Percentiles rank a stretch among this genome's conserved stretches.
phyloP scores from a whole-genome alignment of 2,329 filamentous ascomycete species.

The Xylaria sp. region DNA sequence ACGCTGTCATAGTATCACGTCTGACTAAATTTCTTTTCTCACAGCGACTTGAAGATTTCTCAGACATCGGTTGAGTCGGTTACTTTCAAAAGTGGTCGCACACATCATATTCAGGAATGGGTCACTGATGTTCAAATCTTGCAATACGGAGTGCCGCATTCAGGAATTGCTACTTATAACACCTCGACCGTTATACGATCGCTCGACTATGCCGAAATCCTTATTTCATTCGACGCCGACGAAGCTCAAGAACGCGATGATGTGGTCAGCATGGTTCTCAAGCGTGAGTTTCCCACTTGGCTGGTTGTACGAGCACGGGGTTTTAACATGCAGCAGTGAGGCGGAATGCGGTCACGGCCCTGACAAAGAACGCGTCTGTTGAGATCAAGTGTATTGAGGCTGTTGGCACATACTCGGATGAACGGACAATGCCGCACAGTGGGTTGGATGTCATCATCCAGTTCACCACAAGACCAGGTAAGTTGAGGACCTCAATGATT shows the following conservation, averaged over 20 bases:
- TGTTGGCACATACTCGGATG: slow-evolving; percentile 25
- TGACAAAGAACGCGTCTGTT: slow-evolving; percentile 19
- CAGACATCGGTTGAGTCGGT: slow-evolving; percentile 35
- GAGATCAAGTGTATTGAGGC: slow-evolving; percentile 26
- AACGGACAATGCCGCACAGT: slow-evolving; percentile 2
- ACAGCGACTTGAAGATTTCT: slow-evolving; percentile 35
- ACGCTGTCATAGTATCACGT: neutral
- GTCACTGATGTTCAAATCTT: slow-evolving; percentile 37
- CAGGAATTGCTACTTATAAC: neutral
- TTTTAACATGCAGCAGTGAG: slow-evolving; percentile 17
- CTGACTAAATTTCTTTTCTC: neutral
- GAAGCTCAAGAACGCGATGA: slow-evolving; percentile 23
- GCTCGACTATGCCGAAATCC: slow-evolving; percentile 37
- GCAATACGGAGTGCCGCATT: slow-evolving; percentile 27
- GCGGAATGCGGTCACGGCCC: slow-evolving; percentile 16
- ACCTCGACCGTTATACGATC: slow-evolving; percentile 8
- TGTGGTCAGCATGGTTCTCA: slow-evolving; percentile 29
- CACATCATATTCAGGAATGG: slow-evolving; percentile 31
- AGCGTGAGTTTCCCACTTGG: slow-evolving; percentile 23
- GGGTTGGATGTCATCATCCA: slow-evolving; percentile 38
- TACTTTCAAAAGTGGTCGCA: slow-evolving; percentile 27
- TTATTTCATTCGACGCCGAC: slow-evolving; percentile 30
- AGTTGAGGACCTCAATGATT: neutral
- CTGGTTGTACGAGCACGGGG: neutral
- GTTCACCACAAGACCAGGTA: slow-evolving; percentile 37